phyloP scores from a whole-genome alignment of 2,329 filamentous ascomycete species.

The Fusarium devonianum region DNA sequence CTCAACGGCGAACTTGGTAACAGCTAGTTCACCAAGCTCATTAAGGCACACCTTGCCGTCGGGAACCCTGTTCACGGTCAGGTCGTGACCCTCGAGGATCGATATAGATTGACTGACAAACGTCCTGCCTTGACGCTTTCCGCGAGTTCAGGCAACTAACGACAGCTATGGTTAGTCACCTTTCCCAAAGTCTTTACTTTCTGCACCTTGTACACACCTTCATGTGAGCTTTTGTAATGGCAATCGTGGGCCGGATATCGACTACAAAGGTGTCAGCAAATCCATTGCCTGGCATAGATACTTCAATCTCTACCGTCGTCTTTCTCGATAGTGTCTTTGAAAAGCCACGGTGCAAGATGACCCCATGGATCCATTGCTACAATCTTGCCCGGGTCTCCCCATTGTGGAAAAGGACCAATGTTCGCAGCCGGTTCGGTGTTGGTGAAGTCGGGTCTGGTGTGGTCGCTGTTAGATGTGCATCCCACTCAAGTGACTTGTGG shows the following conservation, averaged over 20 bases:
- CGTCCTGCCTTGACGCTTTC: constrained; percentile 83
- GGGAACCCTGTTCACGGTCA: constrained; percentile 53
- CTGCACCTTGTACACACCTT: constrained; percentile 55
- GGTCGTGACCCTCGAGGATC: neutral
- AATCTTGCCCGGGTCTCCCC: constrained; percentile 91
- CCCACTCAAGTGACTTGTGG: neutral
- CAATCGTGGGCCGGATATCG: constrained; percentile 89
- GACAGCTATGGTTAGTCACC: constrained; percentile 15
- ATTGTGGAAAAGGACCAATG: constrained; percentile 89
- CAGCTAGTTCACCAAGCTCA: constrained; percentile 82
- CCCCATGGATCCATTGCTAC: constrained; percentile 97
- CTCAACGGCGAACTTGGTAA: constrained; percentile 97
- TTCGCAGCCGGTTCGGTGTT: constrained; percentile 90
- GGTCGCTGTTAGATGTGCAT: constrained; percentile 5
- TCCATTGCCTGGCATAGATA: neutral
- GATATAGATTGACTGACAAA: constrained; percentile 54
- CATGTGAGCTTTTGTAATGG: constrained; percentile 93
- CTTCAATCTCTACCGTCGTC: constrained; percentile 63
- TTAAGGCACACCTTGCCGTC: constrained; percentile 95
- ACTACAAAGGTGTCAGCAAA: constrained; percentile 52
- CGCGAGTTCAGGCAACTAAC: constrained; percentile 83
- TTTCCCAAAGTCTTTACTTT: neutral
- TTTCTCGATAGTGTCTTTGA: constrained; percentile 77
- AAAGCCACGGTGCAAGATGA: constrained; percentile 85
- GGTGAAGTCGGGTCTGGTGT: constrained; percentile 63